These are phyloP conservation scores for Lactifluus rugatus DNA, from an alignment of 768 basidiomycete genomes.

Conservation along the genomic window DNA sequence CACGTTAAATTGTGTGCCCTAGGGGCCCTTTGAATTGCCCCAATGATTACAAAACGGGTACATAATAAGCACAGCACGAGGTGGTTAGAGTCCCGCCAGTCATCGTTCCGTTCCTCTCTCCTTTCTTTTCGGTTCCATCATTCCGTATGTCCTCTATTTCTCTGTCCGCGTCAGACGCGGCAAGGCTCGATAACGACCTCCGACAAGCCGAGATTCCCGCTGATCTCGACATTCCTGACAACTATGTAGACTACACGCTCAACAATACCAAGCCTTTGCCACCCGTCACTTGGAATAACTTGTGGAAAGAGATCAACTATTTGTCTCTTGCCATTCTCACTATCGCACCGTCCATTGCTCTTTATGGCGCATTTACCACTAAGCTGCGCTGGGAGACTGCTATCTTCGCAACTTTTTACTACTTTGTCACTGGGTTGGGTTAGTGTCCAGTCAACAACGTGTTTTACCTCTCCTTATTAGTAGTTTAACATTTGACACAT, in stretches of 20 bases:
- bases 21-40: not conserved
- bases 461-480: not conserved
- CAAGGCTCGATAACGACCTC: conserved; percentile 20
- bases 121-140: conserved; percentile 5
- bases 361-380: conserved; percentile 62
- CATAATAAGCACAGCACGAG: conserved; percentile 4
- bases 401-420: conserved; percentile 56
- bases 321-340: conserved; percentile 65
- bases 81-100: not conserved
- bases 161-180: conserved; percentile 20
- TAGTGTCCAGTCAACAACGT: conserved; percentile 30
- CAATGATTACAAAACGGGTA: conserved; percentile 1
- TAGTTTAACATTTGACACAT: not conserved
- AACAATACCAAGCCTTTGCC: conserved; percentile 40
- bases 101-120: not conserved
- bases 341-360: conserved; percentile 60
- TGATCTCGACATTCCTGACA: conserved; percentile 41
- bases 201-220: conserved; percentile 23
- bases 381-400: conserved; percentile 64
- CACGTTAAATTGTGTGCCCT: not conserved
- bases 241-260: conserved; percentile 48
- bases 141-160: conserved; percentile 26
- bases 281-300: conserved; percentile 37
- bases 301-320: conserved; percentile 60
- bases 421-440: conserved; percentile 79